These are phyloP conservation scores for Geotrichum europaeum DNA, from an alignment of 1,139 yeast species.

Conservation along the genomic window DNA sequence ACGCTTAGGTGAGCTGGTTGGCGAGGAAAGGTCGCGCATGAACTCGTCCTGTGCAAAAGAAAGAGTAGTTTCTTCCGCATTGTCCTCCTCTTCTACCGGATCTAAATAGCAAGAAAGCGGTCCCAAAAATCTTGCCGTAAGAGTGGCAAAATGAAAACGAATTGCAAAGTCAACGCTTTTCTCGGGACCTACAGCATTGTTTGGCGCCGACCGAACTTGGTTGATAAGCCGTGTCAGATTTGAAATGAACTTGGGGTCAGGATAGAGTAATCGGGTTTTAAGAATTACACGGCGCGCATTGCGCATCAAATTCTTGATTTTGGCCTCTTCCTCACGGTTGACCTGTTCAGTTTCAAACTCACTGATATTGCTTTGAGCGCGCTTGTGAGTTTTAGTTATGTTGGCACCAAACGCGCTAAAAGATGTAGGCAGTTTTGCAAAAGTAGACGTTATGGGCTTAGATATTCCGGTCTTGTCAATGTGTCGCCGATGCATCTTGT, in stretches of 20 bases:
- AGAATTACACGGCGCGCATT: conserved; percentile 4
- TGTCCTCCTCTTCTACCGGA: conserved; percentile 5
- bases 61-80: background rate
- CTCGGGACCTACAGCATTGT: background rate
- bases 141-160: conserved; percentile 17
- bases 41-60: conserved; percentile 6
- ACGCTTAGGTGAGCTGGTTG: conserved; percentile 1
- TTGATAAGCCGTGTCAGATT: background rate
- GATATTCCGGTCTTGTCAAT: conserved; percentile 12
- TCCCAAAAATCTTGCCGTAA: conserved; percentile 15
- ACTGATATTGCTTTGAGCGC: background rate
- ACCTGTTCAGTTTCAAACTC: conserved; percentile 7
- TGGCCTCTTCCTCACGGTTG: conserved; percentile 12
- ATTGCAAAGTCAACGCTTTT: conserved; percentile 17
- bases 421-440: conserved; percentile 10
- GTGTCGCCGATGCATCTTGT: conserved; percentile 3
- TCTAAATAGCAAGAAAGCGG: conserved; percentile 16
- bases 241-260: conserved; percentile 12
- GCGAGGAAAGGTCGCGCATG: conserved; percentile 5
- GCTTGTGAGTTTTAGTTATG: conserved; percentile 5
- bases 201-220: background rate
- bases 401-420: conserved; percentile 5
- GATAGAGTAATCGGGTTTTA: conserved; percentile 7
- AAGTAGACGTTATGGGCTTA: conserved; percentile 8
- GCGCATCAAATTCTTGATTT: background rate